Evolutionary conservation across 2,329 filamentous ascomycete species (phyloP).

Genomic region (Clarireedia homoeocarpa): DNA sequence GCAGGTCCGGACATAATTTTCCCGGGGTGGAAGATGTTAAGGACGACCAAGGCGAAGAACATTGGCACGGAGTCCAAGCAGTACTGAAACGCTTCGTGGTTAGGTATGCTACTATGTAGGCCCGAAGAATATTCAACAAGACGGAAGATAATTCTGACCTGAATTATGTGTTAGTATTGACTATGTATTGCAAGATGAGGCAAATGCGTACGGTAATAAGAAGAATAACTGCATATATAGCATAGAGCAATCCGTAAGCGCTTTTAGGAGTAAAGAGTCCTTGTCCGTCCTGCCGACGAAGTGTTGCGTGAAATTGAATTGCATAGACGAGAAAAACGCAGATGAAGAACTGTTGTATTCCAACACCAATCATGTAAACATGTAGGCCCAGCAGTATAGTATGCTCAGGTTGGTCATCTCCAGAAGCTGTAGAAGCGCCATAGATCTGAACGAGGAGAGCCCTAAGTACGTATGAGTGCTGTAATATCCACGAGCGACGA

Average conservation of each 20-base stretch:
- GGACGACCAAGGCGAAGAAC: conserved; percentile 21
- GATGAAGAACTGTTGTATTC: conserved; percentile 20
- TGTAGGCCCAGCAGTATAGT: conserved; percentile 14
- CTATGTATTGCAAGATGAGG: background rate
- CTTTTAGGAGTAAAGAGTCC: background rate
- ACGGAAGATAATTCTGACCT: conserved; percentile 52
- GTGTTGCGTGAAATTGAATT: conserved; percentile 15
- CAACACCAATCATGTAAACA: conserved; percentile 22
- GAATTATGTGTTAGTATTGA: background rate
- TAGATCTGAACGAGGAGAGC: conserved; percentile 19
- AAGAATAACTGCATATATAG: conserved; percentile 15
- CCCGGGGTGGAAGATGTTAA: conserved; percentile 15
- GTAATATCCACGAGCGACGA: background rate
- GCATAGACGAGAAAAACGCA: conserved; percentile 16
- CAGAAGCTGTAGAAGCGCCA: conserved; percentile 27
- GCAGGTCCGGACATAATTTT: conserved; percentile 9
- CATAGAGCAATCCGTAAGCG: conserved; percentile 12
- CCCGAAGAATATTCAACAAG: conserved; percentile 47
- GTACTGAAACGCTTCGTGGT: conserved; percentile 44
- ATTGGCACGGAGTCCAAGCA: conserved; percentile 47
- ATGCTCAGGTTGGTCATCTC: conserved; percentile 26
- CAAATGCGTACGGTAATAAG: conserved; percentile 16
- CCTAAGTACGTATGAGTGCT: conserved; percentile 9
- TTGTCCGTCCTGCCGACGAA: conserved; percentile 1
- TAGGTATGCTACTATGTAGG: conserved; percentile 36